These are phyloP conservation scores for Monosporascus sp. DNA, from an alignment of 2,329 filamentous ascomycete genomes.

Conservation along the genomic window DNA sequence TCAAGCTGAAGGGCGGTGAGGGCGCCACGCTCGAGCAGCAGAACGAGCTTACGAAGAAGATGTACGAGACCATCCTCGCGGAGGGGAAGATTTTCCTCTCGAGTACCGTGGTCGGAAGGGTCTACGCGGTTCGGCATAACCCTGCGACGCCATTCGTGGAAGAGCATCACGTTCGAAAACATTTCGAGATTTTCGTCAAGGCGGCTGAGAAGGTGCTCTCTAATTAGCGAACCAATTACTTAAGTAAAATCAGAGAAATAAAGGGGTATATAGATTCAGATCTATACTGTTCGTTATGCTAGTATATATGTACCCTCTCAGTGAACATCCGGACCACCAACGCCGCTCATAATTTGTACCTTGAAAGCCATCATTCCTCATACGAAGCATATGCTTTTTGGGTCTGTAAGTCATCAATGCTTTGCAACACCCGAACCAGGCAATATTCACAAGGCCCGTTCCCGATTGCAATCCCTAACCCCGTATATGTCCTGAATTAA, in stretches of 20 bases:
- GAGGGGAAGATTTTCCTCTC: constrained; percentile 79
- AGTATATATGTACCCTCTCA: not conserved
- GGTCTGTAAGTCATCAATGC: too few species aligned
- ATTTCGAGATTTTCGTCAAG: constrained; percentile 69
- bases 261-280: constrained; percentile 1
- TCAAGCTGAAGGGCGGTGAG: constrained; percentile 50
- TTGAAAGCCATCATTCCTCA: too few species aligned
- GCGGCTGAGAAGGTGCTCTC: constrained; percentile 51
- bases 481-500: too few species aligned
- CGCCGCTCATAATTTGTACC: too few species aligned
- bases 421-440: too few species aligned
- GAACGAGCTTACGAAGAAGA: constrained; percentile 64
- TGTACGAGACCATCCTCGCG: constrained; percentile 71
- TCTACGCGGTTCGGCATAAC: constrained; percentile 76
- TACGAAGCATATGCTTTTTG: too few species aligned
- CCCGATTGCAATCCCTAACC: too few species aligned
- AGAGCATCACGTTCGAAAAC: constrained; percentile 63
- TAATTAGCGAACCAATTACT: constrained; percentile 9
- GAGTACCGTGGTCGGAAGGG: constrained; percentile 64
- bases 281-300: constrained; percentile 2
- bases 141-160: constrained; percentile 66
- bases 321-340: too few species aligned
- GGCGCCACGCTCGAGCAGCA: constrained; percentile 37
- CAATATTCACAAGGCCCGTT: too few species aligned
- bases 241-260: not conserved